These are phyloP conservation scores for Fusarium verrucosum DNA, from an alignment of 2,329 filamentous ascomycete genomes.

Conservation along the genomic window DNA sequence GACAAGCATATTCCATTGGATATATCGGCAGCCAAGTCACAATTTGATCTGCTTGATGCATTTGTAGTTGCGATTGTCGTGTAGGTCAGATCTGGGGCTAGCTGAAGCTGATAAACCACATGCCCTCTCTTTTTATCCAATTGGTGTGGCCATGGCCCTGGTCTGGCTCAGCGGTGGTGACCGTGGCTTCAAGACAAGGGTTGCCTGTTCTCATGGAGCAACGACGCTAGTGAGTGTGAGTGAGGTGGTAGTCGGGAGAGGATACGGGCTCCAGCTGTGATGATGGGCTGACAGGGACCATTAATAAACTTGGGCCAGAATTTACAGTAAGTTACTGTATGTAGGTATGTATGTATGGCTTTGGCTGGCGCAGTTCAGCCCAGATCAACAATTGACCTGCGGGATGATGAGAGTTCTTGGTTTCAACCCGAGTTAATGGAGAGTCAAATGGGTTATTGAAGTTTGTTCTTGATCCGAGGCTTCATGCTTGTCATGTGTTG, in stretches of 20 bases:
- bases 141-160: conserved; percentile 8
- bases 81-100: conserved; percentile 17
- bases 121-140: not conserved
- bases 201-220: conserved; percentile 22
- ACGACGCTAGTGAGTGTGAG: conserved; percentile 30
- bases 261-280: conserved; percentile 33
- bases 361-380: no score
- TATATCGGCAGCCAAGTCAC: conserved; percentile 10
- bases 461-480: not conserved
- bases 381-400: not conserved
- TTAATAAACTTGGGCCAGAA: not conserved
- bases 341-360: no score
- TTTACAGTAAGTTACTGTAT: no score
- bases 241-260: conserved; percentile 32
- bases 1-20: conserved; percentile 5
- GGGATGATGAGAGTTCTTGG: not conserved
- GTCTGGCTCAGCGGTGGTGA: conserved; percentile 24
- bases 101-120: conserved; percentile 31
- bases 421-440: not conserved
- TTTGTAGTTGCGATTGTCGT: conserved; percentile 6
- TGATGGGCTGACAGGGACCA: conserved; percentile 19
- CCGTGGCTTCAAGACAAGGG: conserved; percentile 24
- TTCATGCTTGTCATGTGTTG: not conserved
- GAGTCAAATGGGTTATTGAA: not conserved
- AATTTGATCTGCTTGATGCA: not conserved